A percentile compares a stretch with the other conserved stretches of the same genome.
phyloP scores from a whole-genome alignment of 164 flowering plant species.

The Chimonanthus salicifolius region DNA sequence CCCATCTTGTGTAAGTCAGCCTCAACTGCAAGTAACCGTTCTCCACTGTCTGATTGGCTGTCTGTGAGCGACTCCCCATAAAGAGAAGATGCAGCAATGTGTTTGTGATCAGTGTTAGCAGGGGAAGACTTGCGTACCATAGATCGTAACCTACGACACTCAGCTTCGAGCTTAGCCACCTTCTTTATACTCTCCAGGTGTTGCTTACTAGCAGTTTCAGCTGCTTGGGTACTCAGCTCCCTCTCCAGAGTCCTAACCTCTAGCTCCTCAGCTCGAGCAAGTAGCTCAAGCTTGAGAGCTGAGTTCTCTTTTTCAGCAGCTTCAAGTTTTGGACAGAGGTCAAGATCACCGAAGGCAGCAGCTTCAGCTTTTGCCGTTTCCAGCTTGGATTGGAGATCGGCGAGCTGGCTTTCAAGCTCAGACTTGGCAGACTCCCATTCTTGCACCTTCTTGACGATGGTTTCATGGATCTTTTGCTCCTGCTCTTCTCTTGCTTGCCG shows the following conservation, averaged over 20 bases:
- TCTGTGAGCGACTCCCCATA: constrained; percentile 67
- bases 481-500: constrained; percentile 53
- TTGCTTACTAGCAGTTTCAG: constrained; percentile 87
- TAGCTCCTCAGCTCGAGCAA: constrained; percentile 48
- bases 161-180: constrained; percentile 80
- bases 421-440: constrained; percentile 56
- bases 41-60: constrained; percentile 76
- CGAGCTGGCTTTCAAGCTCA: constrained; percentile 59
- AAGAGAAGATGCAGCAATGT: constrained; percentile 33
- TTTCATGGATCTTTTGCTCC: constrained; percentile 45
- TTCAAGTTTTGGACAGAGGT: constrained; percentile 36
- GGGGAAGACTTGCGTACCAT: constrained; percentile 34
- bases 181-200: constrained; percentile 81
- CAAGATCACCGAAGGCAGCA: constrained; percentile 22
- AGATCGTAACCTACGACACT: constrained; percentile 64
- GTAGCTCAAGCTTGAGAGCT: constrained; percentile 50
- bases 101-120: constrained; percentile 34
- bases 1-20: constrained; percentile 27
- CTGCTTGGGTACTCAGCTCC: constrained; percentile 85
- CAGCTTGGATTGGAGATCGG: constrained; percentile 43
- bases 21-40: constrained; percentile 37
- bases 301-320: constrained; percentile 57
- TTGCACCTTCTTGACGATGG: constrained; percentile 32
- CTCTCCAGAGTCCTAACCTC: constrained; percentile 73
- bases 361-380: constrained; percentile 34